phyloP scores from a whole-genome alignment of 352 stramenopile species.

The Pythium grandisporangium region DNA sequence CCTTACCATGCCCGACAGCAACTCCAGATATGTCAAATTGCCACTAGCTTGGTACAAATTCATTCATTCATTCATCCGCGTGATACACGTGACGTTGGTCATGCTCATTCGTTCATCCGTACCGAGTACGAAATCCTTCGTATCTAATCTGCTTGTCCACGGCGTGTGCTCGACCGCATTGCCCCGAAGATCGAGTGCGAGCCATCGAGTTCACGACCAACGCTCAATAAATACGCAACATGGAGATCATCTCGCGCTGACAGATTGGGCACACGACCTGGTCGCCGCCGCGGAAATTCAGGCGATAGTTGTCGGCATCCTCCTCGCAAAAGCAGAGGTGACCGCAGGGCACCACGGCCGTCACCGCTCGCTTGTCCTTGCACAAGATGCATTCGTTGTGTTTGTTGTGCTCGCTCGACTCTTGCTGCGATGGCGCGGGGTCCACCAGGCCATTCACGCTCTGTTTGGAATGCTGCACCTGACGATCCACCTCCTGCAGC shows the following conservation, averaged over 20 bases:
- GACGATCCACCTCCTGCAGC: conserved; percentile 59
- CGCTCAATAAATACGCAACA: conserved; percentile 71
- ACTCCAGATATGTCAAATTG: no score
- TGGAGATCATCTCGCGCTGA: conserved; percentile 70
- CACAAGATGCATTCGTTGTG: conserved; percentile 79
- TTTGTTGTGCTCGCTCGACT: no score
- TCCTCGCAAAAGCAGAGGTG: conserved; percentile 80
- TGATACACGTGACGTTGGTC: no score
- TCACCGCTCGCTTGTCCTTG: conserved; percentile 64
- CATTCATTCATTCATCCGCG: no score
- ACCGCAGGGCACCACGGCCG: conserved; percentile 70
- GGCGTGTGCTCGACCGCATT: background rate
- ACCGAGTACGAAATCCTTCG: no score
- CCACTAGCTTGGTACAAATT: no score
- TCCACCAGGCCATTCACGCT: conserved; percentile 39
- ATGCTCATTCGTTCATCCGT: no score
- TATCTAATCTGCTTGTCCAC: background rate
- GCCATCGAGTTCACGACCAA: no score
- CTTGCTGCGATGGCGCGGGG: conserved; percentile 19
- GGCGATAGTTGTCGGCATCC: conserved; percentile 63
- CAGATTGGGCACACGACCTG: conserved; percentile 62
- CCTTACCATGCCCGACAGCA: no score
- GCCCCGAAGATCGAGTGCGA: no score
- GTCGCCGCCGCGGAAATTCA: conserved; percentile 19
- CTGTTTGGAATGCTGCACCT: conserved; percentile 61